phyloP scores from a whole-genome alignment of 1,284 basidiomycete species.

The Leccinum pachyderme region DNA sequence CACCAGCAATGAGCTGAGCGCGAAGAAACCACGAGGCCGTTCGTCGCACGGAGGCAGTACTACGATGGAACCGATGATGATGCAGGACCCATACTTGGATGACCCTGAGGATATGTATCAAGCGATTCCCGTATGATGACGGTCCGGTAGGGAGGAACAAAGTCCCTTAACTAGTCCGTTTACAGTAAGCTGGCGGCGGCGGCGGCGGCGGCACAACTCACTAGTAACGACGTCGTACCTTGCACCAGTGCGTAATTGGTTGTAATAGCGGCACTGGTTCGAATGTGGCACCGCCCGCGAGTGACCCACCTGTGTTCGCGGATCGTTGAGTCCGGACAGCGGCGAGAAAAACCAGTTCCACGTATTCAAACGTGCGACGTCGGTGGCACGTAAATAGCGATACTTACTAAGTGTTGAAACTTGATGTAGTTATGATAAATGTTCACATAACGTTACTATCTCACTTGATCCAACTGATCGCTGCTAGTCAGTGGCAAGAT shows the following conservation, averaged over 20 bases:
- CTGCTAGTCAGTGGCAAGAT: conserved; percentile 1
- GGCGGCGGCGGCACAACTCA: background rate
- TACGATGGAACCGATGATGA: background rate
- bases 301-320: background rate
- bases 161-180: background rate
- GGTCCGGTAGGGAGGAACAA: background rate
- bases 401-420: background rate
- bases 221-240: background rate
- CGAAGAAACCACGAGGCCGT: background rate
- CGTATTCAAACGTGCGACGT: background rate
- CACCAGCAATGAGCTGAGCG: background rate
- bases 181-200: background rate
- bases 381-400: background rate
- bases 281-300: background rate
- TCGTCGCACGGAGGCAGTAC: background rate
- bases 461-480: background rate
- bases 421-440: no score
- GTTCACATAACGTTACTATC: background rate
- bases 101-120: background rate
- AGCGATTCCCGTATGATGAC: background rate
- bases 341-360: background rate
- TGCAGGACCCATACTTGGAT: background rate
- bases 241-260: background rate
- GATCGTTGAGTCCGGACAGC: background rate
- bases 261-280: background rate